Evolutionary conservation across 306 rosid genomes (phyloP).

Genomic region (Corylus americana): DNA sequence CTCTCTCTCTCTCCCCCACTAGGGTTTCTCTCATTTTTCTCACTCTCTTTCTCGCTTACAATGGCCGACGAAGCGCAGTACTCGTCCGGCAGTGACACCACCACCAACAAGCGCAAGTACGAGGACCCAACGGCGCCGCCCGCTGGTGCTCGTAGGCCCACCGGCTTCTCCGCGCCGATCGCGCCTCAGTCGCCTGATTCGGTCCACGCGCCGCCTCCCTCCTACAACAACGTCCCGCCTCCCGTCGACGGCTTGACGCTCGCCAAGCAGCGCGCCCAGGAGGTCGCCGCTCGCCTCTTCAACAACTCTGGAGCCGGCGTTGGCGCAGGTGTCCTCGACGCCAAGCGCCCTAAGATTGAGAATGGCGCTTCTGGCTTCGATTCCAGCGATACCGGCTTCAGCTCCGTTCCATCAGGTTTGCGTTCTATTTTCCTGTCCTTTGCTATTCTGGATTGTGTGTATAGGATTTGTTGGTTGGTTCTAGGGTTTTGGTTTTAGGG

Average conservation of each 20-base stretch:
- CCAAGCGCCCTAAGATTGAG: conserved; percentile 81
- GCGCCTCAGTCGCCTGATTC: conserved; percentile 51
- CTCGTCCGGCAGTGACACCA: conserved; percentile 53
- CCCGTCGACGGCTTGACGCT: conserved; percentile 67
- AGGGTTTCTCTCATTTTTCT: conserved; percentile 47
- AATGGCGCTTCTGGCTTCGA: conserved; percentile 74
- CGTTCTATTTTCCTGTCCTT: neutral
- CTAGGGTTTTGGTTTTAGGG: neutral
- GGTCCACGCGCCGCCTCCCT: conserved; percentile 34
- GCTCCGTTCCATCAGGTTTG: conserved; percentile 37
- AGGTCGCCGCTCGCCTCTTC: conserved; percentile 86
- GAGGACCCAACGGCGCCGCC: conserved; percentile 60
- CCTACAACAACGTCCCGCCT: conserved; percentile 70
- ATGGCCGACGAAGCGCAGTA: conserved; percentile 83
- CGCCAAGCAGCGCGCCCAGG: conserved; percentile 96
- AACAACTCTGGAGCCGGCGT: conserved; percentile 39
- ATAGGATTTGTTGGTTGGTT: neutral
- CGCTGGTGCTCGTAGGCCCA: conserved; percentile 44
- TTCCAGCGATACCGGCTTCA: conserved; percentile 56
- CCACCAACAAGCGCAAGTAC: conserved; percentile 73
- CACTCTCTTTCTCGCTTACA: neutral
- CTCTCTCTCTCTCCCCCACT: conserved; percentile 21
- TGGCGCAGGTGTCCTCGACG: conserved; percentile 41
- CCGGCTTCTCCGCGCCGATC: conserved; percentile 75
- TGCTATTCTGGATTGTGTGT: neutral